Percentiles rank a stretch among this genome's conserved stretches.
Evolutionary conservation across 495 filamentous ascomycete genomes (phyloP).

Genomic region (Astrocystis sublimbata): DNA sequence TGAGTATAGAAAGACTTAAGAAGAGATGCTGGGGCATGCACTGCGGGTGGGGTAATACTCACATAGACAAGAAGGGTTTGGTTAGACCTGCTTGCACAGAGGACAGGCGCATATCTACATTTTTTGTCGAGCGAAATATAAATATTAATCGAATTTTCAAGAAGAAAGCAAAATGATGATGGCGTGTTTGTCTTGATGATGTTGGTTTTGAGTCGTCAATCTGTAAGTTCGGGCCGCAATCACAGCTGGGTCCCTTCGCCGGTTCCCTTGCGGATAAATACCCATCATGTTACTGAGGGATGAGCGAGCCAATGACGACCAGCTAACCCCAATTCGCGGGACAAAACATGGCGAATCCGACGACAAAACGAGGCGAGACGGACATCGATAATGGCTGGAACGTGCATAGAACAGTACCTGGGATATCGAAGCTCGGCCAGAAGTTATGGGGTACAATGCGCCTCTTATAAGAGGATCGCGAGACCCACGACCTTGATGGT

Average conservation of each 20-base stretch:
- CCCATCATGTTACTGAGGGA: too few species aligned
- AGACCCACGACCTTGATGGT: conserved; percentile 37
- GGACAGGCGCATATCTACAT: not conserved
- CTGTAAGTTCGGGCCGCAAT: not conserved
- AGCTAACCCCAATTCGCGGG: not conserved
- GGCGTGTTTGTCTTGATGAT: not conserved
- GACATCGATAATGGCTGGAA: too few species aligned
- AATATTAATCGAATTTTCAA: not conserved
- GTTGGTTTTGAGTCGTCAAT: not conserved
- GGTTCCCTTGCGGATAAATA: not conserved
- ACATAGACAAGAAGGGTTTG: conserved; percentile 1
- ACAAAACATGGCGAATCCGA: not conserved
- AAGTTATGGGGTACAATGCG: conserved; percentile 3
- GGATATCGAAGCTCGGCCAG: not conserved
- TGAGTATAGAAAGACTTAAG: not conserved
- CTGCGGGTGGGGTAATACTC: not conserved
- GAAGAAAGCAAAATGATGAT: not conserved
- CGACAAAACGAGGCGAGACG: not conserved
- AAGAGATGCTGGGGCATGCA: not conserved
- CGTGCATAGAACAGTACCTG: too few species aligned
- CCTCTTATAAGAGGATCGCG: conserved; percentile 20
- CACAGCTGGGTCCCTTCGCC: not conserved
- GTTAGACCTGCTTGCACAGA: not conserved
- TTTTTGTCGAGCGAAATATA: not conserved
- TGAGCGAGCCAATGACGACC: not conserved